These are phyloP conservation scores for Schizothecium vesticola DNA, from an alignment of 495 filamentous ascomycete species.

Conservation along the genomic window DNA sequence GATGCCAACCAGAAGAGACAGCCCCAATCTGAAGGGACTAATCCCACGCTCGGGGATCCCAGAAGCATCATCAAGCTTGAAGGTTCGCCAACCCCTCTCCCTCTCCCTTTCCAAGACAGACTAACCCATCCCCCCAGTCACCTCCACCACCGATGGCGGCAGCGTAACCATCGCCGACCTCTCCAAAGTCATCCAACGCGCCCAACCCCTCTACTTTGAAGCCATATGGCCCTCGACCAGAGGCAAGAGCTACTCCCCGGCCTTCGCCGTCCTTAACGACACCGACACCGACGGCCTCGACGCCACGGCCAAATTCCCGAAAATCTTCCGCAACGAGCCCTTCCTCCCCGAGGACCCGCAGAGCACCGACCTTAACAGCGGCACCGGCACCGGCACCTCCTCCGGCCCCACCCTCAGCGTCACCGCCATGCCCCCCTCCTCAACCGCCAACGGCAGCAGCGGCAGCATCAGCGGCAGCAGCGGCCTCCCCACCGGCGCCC, in stretches of 20 bases:
- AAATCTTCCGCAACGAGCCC: not conserved
- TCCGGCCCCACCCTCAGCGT: not conserved
- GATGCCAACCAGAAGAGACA: too few relatives aligned
- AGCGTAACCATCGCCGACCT: not conserved
- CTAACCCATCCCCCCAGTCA: not conserved
- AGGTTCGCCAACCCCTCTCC: too few relatives aligned
- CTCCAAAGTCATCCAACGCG: not conserved
- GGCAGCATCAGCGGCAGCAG: not conserved
- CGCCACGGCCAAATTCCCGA: not conserved
- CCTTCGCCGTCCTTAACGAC: constrained; percentile 8
- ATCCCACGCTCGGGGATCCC: too few relatives aligned
- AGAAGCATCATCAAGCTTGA: too few relatives aligned
- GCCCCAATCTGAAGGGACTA: too few relatives aligned
- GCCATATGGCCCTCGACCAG: constrained; percentile 7
- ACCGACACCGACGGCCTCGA: not conserved
- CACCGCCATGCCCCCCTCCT: not conserved
- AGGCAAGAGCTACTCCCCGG: constrained; percentile 15
- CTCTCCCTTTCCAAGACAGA: not conserved
- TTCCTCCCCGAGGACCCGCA: not conserved
- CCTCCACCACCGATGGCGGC: not conserved
- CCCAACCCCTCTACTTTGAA: constrained; percentile 15
- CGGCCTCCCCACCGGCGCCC: constrained; percentile 32
- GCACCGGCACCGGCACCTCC: not conserved
- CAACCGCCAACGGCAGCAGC: not conserved
- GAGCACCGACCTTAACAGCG: not conserved